A percentile compares a stretch with the other conserved stretches of the same genome.
Evolutionary conservation across 1,139 yeast species (phyloP).

Genomic region (Geotrichum macrosporum): DNA sequence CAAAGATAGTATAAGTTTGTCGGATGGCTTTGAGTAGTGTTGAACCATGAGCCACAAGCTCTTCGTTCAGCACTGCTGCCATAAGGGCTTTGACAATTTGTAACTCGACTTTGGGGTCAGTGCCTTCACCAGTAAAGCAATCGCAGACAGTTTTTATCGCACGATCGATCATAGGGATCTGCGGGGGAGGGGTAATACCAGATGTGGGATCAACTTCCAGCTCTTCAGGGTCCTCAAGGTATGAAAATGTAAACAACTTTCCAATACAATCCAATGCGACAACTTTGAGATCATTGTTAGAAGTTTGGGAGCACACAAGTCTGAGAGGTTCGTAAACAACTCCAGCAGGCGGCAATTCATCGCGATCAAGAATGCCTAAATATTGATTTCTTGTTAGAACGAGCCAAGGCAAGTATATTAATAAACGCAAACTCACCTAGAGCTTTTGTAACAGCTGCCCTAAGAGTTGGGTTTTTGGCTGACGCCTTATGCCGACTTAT

Average conservation of each 20-base stretch:
- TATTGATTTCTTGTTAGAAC: neutral
- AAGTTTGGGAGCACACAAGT: constrained; percentile 51
- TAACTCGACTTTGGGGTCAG: constrained; percentile 81
- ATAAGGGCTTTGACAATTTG: constrained; percentile 90
- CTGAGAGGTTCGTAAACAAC: constrained; percentile 59
- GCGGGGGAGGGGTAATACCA: constrained; percentile 48
- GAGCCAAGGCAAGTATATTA: neutral
- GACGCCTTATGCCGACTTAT: constrained; percentile 49
- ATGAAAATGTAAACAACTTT: constrained; percentile 60
- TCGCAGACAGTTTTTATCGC: constrained; percentile 82
- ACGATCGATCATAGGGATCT: constrained; percentile 65
- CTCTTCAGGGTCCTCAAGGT: constrained; percentile 48
- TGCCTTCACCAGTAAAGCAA: constrained; percentile 87
- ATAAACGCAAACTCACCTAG: constrained; percentile 32
- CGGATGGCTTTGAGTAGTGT: constrained; percentile 84
- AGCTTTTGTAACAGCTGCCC: constrained; percentile 43
- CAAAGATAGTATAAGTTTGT: constrained; percentile 87
- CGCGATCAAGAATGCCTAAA: constrained; percentile 23
- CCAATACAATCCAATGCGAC: constrained; percentile 62
- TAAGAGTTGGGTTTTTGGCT: constrained; percentile 45
- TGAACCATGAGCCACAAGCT: constrained; percentile 87
- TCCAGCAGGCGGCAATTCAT: constrained; percentile 43
- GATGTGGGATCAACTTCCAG: constrained; percentile 31
- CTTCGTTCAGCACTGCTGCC: constrained; percentile 75
- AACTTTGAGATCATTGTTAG: constrained; percentile 50